Conservation (phyloP, 352 stramenopile genomes). For the Globisporangium barbulae region DNA sequence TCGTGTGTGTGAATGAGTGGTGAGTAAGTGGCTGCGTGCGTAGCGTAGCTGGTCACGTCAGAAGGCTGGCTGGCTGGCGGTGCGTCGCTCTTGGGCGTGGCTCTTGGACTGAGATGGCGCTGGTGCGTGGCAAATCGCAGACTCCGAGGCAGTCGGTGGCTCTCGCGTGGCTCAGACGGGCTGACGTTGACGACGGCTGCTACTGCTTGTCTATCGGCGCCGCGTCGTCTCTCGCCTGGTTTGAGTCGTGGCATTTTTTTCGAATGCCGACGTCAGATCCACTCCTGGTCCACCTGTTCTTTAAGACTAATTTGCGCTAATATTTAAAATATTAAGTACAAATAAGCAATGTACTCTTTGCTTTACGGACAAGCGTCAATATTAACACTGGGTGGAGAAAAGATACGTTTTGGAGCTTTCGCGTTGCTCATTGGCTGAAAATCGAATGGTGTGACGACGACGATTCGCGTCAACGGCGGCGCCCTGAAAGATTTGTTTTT, state of each 20-base stretch:
- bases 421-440: constrained; percentile 26
- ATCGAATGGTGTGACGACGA: constrained; percentile 12
- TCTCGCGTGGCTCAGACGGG: background rate
- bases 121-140: constrained; percentile 14
- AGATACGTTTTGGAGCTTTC: constrained; percentile 19
- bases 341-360: background rate
- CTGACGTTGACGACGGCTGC: constrained; percentile 12
- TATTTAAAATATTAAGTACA: background rate
- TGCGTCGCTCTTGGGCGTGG: constrained; percentile 19
- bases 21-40: constrained; percentile 7
- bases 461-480: background rate
- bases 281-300: background rate
- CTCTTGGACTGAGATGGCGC: constrained; percentile 6
- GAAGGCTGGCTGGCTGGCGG: background rate
- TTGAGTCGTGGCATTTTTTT: constrained; percentile 13
- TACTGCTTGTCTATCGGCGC: constrained; percentile 9
- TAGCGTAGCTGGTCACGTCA: constrained; percentile 6
- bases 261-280: constrained; percentile 13
- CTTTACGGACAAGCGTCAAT: constrained; percentile 9
- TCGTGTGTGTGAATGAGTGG: background rate
- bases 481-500: constrained; percentile 12
- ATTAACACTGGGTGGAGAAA: constrained; percentile 13
- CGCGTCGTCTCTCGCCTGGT: constrained; percentile 10
- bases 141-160: constrained; percentile 8
- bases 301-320: background rate